Evolutionary conservation across 75 land plant species (phyloP), one percentile per base, ranked within the genome.

Genomic region (Picea sitchensis): DNA sequence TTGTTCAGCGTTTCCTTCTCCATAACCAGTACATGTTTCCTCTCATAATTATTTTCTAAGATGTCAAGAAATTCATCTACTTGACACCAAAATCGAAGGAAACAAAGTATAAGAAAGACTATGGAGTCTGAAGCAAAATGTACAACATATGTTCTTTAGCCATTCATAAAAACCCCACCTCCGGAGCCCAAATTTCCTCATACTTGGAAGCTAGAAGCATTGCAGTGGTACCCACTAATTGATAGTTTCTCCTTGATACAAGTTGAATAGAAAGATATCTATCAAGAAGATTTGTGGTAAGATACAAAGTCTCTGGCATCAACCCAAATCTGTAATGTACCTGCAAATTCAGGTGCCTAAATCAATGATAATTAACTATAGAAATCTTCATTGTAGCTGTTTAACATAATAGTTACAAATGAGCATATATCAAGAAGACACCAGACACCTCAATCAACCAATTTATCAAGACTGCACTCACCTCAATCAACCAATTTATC

Each of bases 401-500:
- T 14, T 67, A 26, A 62, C 21, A 0, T 81, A 31, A 59, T 82
- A 76, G 23, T 86, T 38, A 68, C 76, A 79, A 72, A 86, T 63
- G 20, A 83, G n/a, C 59, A 80, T 84, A 26, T 60, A 62, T 4
- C 79, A 82, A 75, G 20, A 62, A 20, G 23, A 18, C n/a, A 62
- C 5, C n/a, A 83, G 65, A 34, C 57, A 86, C 57, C 83, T n/a
- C n/a, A n/a, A n/a, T n/a, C n/a, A n/a, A n/a, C n/a, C n/a, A n/a
- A n/a, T n/a, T n/a, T n/a, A n/a, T n/a, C n/a, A 77, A 0, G 76
- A 82, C 21, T 11, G 34, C 76, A 21, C 18, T 57, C 13, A 96
- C 95, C 82, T 97, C 95, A 58, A 95, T 86, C 47, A 97, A 73
- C 99, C 99, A 95, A 61, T 95, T 96, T 51, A 88, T 81, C 15